Percentiles rank a stretch among this genome's conserved stretches.
Conservation (phyloP, 163 green algal species). For the Coccomyxa subellipsoidea region DNA sequence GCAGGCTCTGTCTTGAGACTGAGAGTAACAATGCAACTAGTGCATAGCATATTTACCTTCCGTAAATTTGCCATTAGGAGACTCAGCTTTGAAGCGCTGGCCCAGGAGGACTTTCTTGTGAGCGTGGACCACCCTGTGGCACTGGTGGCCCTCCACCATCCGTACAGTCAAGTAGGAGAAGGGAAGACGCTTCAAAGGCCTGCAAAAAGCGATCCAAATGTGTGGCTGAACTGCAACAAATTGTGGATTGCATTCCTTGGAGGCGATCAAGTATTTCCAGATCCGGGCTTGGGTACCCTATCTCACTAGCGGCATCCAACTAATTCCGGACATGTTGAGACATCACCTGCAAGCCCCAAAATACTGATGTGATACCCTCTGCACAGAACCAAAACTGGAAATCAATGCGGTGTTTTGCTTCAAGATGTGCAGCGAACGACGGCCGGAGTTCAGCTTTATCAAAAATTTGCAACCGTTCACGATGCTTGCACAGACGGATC, state of each 20-base stretch:
- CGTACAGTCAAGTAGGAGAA: slow-evolving; percentile 1
- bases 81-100: slow-evolving; percentile 57
- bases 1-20: too few relatives aligned
- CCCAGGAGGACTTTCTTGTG: slow-evolving; percentile 63
- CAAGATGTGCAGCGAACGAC: not conserved
- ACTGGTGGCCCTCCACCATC: slow-evolving; percentile 39
- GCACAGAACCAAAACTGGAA: not conserved
- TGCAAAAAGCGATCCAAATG: not conserved
- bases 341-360: too few relatives aligned
- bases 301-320: too few relatives aligned
- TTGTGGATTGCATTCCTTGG: too few relatives aligned
- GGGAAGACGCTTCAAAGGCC: not conserved
- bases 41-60: too few relatives aligned
- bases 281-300: too few relatives aligned
- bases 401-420: not conserved
- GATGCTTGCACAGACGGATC: not conserved
- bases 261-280: too few relatives aligned
- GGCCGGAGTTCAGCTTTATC: not conserved
- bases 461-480: not conserved
- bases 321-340: too few relatives aligned
- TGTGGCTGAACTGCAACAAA: not conserved
- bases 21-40: too few relatives aligned
- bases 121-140: slow-evolving; percentile 67
- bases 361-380: too few relatives aligned
- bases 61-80: slow-evolving; percentile 73